Evolutionary conservation across 129 eudicot genomes (phyloP).

Genomic region (Erigeron canadensis): DNA sequence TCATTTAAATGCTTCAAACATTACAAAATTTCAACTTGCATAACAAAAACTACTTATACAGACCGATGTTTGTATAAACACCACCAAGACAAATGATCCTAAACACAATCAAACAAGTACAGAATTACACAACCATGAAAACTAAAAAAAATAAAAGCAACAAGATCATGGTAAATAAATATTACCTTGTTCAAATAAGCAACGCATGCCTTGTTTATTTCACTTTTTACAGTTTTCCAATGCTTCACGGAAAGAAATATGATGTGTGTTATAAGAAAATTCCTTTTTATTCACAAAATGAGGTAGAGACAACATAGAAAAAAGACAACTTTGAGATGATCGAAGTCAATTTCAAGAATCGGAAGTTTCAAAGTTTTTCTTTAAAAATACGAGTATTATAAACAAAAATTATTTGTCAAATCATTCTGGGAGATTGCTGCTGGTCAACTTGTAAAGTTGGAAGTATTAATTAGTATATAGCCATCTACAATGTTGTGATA

Average conservation of each 20-base stretch:
- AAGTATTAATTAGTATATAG: background rate
- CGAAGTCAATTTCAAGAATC: conserved; percentile 24
- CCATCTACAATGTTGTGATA: background rate
- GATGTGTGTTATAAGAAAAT: conserved; percentile 13
- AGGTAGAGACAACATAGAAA: conserved; percentile 6
- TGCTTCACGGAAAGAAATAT: conserved; percentile 10
- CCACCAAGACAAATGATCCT: background rate
- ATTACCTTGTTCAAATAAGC: conserved; percentile 23
- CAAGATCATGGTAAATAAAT: background rate
- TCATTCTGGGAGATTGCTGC: background rate
- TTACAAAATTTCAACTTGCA: too few relatives aligned
- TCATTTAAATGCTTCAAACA: conserved; percentile 13
- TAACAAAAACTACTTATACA: too few relatives aligned
- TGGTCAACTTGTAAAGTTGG: conserved; percentile 9
- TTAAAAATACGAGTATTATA: too few relatives aligned
- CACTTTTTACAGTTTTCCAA: background rate
- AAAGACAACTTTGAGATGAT: conserved; percentile 25
- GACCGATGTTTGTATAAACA: background rate
- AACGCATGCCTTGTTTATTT: conserved; percentile 27
- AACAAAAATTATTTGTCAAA: conserved; percentile 22
- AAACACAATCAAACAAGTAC: conserved; percentile 9
- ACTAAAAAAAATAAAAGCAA: background rate
- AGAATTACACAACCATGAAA: conserved; percentile 12
- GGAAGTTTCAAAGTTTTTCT: conserved; percentile 26
- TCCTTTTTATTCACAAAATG: background rate